Percentiles rank a stretch among this genome's conserved stretches.
phyloP scores from a whole-genome alignment of 768 basidiomycete genomes.

The Agrocybe pediades region DNA sequence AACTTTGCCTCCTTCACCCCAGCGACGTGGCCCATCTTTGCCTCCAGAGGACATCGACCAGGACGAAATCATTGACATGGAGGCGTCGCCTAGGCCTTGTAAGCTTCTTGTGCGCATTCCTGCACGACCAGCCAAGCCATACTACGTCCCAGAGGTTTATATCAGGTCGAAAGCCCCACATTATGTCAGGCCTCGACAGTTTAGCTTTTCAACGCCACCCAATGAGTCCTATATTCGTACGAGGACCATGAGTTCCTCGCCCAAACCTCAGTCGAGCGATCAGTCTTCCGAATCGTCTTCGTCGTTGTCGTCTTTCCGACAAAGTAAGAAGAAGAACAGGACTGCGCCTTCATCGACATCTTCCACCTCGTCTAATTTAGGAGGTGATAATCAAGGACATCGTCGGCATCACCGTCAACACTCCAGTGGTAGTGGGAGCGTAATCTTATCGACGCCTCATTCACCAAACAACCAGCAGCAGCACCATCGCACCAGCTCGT shows the following conservation, averaged over 20 bases:
- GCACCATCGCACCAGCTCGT: background rate
- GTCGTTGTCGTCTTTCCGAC: background rate
- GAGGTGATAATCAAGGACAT: background rate
- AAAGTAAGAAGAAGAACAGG: background rate
- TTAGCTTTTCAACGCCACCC: background rate
- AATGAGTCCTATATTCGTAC: background rate
- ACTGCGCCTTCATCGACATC: background rate
- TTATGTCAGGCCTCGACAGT: slow-evolving; percentile 10
- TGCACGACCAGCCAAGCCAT: slow-evolving; percentile 4
- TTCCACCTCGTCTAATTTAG: background rate
- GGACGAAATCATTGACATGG: background rate
- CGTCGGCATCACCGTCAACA: background rate
- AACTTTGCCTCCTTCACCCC: slow-evolving; percentile 14
- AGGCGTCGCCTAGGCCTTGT: background rate
- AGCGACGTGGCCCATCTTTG: background rate
- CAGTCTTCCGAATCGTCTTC: background rate
- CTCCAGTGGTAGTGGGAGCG: background rate
- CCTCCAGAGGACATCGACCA: background rate
- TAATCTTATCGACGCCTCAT: background rate
- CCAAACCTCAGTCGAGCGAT: slow-evolving; percentile 2
- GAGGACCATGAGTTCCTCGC: slow-evolving; percentile 1
- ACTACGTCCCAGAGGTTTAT: slow-evolving; percentile 15
- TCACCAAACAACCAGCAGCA: background rate
- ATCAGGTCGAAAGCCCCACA: slow-evolving; percentile 11
- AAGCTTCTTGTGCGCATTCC: slow-evolving; percentile 21